phyloP scores from a whole-genome alignment of 1,139 yeast genomes.

The Wickerhamiella infanticola region DNA sequence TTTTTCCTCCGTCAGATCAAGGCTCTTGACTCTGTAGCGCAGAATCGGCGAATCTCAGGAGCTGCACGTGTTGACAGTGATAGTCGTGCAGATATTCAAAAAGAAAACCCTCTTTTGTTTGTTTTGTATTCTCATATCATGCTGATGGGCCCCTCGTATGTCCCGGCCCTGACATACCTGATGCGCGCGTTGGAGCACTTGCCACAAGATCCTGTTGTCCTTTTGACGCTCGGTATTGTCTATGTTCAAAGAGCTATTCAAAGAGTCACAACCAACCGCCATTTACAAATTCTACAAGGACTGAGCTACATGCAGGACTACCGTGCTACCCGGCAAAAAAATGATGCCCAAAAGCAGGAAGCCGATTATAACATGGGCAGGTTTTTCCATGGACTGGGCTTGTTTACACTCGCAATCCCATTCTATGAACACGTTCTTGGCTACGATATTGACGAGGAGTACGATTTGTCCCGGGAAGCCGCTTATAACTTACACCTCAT shows the following conservation, averaged over 20 bases:
- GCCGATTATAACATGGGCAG: slow-evolving; percentile 73
- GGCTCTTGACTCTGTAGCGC: slow-evolving; percentile 60
- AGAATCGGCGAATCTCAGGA: slow-evolving; percentile 44
- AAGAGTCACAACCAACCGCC: slow-evolving; percentile 71
- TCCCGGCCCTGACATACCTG: slow-evolving; percentile 56
- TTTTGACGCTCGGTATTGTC: slow-evolving; percentile 59
- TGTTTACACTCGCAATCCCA: slow-evolving; percentile 51
- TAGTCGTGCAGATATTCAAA: slow-evolving; percentile 15
- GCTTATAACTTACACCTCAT: slow-evolving; percentile 73
- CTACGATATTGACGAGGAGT: slow-evolving; percentile 23
- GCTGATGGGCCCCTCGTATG: slow-evolving; percentile 70
- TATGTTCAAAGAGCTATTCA: slow-evolving; percentile 91
- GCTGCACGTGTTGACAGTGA: slow-evolving; percentile 47
- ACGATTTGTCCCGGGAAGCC: slow-evolving; percentile 55
- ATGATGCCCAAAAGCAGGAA: slow-evolving; percentile 51
- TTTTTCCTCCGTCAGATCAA: slow-evolving; percentile 78
- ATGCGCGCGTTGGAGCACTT: slow-evolving; percentile 30
- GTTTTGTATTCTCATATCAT: slow-evolving; percentile 67
- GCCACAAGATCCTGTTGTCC: slow-evolving; percentile 63
- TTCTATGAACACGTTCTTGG: slow-evolving; percentile 39
- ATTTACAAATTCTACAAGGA: slow-evolving; percentile 77
- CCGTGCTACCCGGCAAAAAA: slow-evolving; percentile 30
- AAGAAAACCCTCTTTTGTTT: slow-evolving; percentile 54
- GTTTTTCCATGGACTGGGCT: slow-evolving; percentile 68
- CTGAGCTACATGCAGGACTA: slow-evolving; percentile 64